Conservation (phyloP, 1,284 basidiomycete genomes). For the Boletellus deceptivus region DNA sequence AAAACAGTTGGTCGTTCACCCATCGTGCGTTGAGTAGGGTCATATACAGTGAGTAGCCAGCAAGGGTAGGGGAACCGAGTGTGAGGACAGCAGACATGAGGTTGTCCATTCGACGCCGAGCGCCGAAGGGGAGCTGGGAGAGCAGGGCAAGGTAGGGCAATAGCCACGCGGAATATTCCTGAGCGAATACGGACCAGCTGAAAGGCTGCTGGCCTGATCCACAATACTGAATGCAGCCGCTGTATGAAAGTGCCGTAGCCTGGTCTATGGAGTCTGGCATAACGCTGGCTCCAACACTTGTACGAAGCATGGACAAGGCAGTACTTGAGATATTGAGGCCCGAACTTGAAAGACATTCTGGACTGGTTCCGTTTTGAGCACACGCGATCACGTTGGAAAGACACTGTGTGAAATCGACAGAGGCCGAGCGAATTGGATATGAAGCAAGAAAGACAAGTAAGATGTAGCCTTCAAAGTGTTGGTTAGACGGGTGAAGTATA, state of each 20-base stretch:
- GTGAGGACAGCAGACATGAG: conserved; percentile 32
- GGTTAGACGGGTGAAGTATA: conserved; percentile 2
- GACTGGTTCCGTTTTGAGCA: conserved; percentile 3
- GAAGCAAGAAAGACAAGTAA: conserved; percentile 1
- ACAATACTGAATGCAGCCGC: conserved; percentile 32
- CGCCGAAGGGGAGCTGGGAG: conserved; percentile 45
- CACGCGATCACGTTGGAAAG: conserved; percentile 9
- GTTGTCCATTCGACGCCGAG: conserved; percentile 24
- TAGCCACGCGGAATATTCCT: conserved; percentile 43
- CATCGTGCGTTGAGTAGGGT: conserved; percentile 34
- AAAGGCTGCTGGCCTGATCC: conserved; percentile 33
- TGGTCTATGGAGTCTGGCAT: not conserved
- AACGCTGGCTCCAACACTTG: conserved; percentile 6
- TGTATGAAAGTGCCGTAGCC: conserved; percentile 23
- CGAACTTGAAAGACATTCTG: conserved; percentile 1
- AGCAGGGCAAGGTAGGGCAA: conserved; percentile 44
- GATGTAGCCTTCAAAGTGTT: conserved; percentile 2
- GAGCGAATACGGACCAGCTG: conserved; percentile 38
- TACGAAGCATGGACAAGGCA: conserved; percentile 18
- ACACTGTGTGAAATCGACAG: conserved; percentile 12
- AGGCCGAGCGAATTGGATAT: not conserved
- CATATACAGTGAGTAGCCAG: conserved; percentile 33
- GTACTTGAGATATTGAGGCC: conserved; percentile 10
- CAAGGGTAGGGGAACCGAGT: conserved; percentile 35
- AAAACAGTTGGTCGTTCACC: conserved; percentile 25